Base-by-base conservation (phyloP, 495 filamentous ascomycete species). In the Astrothelium macrocarpum region DNA sequence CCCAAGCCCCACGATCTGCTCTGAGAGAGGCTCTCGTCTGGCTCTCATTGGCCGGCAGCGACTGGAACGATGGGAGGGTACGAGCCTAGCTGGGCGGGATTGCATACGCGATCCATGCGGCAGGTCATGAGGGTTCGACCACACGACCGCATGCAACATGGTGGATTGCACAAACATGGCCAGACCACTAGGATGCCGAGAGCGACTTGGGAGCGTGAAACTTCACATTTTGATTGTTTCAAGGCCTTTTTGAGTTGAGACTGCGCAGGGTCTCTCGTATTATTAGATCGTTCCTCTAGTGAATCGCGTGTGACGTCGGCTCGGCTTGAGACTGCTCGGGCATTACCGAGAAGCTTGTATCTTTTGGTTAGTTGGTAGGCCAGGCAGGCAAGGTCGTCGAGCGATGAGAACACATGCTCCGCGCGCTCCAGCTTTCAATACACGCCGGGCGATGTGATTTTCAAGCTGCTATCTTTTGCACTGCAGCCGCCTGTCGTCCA, bases 101-200 rank as follows among this genome's bases (percentile, higher is more conserved):
- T 56, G 49, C 49, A 56, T 56, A 56, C 49, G 49, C 49, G 49
- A 56, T 20, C 49, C 49, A 56, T 56, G 49, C 49, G 12, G 23
- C 49, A 56, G 49, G 49, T 56, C 49, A 56, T 56, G 49, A 56
- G 49, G 23, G 23, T 56, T 56, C 25, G 49, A 56, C 10, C 49
- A 56, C 49, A 56, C 49, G 49, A 56, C 49, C 49, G 49, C 49
- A n/a, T 56, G 23, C 49, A 56, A 56, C 49, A 56, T 56, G 49
- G 49, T 56, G 49, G 49, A 56, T 56, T 56, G 49, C 49, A 56
- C 49, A 56, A 56, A 49, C 2, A 5, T 9, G 49, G 49, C 49
- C 49, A 56, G 49, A 56, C 49, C 49, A n/a, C 7, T 11, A 26
- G 23, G 20, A n/a, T 56, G 49, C 23, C 7, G 49, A 5, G 11